Evolutionary conservation across 1,284 basidiomycete genomes (phyloP).

Genomic region (Pisolithus thermaeus): DNA sequence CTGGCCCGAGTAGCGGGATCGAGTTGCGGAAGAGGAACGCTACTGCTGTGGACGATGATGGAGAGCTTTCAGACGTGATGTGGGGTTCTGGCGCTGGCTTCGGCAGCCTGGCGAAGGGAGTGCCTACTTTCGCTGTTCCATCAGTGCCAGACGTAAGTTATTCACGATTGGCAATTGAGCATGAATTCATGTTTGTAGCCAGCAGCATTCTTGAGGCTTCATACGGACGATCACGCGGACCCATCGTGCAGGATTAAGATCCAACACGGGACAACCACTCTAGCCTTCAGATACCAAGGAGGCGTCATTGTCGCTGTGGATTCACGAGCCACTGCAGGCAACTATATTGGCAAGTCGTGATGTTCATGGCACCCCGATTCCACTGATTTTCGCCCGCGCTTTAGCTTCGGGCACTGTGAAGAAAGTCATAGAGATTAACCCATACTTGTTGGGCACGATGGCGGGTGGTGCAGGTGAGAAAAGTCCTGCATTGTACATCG

Average conservation of each 20-base stretch:
- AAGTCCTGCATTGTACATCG: constrained; percentile 3
- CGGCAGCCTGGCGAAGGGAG: constrained; percentile 63
- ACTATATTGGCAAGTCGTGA: constrained; percentile 77
- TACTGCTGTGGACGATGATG: constrained; percentile 49
- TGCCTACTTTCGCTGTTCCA: constrained; percentile 67
- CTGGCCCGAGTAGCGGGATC: constrained; percentile 44
- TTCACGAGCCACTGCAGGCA: constrained; percentile 95
- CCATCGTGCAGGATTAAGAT: constrained; percentile 96
- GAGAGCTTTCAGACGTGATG: constrained; percentile 55
- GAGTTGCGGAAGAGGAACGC: constrained; percentile 44
- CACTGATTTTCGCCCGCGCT: constrained; percentile 1
- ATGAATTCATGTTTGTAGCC: constrained; percentile 50
- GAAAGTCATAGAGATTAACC: constrained; percentile 99
- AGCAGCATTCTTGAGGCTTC: constrained; percentile 79
- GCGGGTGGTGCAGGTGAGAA: constrained; percentile 91
- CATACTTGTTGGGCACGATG: constrained; percentile 97
- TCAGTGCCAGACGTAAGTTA: constrained; percentile 64
- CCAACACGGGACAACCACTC: constrained; percentile 96
- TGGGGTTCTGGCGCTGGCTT: constrained; percentile 83
- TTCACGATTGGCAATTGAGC: constrained; percentile 11
- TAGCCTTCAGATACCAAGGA: constrained; percentile 95
- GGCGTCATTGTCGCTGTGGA: constrained; percentile 98
- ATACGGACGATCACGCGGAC: constrained; percentile 92
- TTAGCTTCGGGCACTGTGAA: constrained; percentile 92
- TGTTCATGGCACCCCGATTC: constrained; percentile 3